Percentiles rank a stretch among this genome's conserved stretches.
Conservation (phyloP, 202 grass and related monocot species). For the Setaria italica region DNA sequence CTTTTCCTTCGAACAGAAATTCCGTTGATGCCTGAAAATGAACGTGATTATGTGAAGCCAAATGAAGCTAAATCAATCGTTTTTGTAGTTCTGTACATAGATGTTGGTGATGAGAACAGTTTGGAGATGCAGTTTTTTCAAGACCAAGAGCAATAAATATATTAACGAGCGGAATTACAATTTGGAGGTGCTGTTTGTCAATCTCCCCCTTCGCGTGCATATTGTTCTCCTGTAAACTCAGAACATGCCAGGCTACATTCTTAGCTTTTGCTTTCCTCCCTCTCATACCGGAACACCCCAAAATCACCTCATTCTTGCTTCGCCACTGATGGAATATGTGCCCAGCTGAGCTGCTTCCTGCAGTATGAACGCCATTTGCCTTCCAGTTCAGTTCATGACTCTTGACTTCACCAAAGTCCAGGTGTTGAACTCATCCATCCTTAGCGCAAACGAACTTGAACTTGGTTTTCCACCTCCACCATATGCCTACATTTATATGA, state of each 20-base stretch:
- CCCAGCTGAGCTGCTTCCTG: not conserved
- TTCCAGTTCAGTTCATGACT: slow-evolving; percentile 29
- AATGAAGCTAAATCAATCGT: not conserved
- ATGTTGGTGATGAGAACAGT: not conserved
- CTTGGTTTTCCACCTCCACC: slow-evolving; percentile 73
- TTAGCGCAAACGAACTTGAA: slow-evolving; percentile 87
- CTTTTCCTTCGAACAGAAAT: not conserved
- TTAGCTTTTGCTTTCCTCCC: not conserved
- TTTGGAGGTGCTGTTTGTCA: not conserved
- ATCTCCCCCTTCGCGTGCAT: not conserved
- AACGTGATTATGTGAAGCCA: not conserved
- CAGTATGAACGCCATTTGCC: not conserved
- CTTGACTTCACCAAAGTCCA: slow-evolving; percentile 65
- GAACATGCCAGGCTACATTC: not conserved
- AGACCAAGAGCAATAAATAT: too few relatives aligned
- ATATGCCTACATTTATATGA: slow-evolving; percentile 58
- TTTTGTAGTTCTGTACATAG: not conserved
- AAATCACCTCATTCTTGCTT: slow-evolving; percentile 16
- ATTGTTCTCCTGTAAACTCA: not conserved
- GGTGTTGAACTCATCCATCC: slow-evolving; percentile 87
- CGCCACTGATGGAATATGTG: not conserved
- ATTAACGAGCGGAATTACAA: not conserved
- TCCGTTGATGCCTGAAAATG: not conserved
- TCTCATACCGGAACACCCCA: not conserved
- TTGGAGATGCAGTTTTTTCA: not conserved